Conservation (phyloP, 2,329 filamentous ascomycete species). For the Emergomyces pasteurianus region DNA sequence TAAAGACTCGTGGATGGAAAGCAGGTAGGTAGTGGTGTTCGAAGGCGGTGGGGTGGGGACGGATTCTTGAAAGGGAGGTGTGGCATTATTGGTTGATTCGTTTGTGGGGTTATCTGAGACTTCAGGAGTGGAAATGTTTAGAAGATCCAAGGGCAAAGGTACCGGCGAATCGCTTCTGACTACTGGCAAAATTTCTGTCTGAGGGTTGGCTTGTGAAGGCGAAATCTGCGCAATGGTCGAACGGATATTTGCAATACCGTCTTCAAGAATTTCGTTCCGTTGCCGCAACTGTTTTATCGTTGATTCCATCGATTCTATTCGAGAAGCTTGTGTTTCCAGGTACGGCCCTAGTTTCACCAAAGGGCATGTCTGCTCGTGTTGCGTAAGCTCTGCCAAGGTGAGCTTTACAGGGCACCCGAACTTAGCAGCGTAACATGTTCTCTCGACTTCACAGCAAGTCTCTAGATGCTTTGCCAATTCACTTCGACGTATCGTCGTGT, state of each 20-base stretch:
- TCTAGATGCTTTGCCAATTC: conserved; percentile 26
- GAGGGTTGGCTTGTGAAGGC: conserved; percentile 7
- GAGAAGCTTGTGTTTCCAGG: conserved; percentile 31
- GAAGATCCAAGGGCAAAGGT: conserved; percentile 5
- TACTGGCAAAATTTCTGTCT: conserved; percentile 11
- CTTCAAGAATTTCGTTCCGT: conserved; percentile 37
- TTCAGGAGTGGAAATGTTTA: conserved; percentile 11
- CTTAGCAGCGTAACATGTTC: conserved; percentile 27
- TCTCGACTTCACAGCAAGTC: conserved; percentile 25
- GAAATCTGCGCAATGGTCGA: conserved; percentile 23
- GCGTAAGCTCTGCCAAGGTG: conserved; percentile 25
- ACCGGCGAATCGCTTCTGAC: conserved; percentile 8
- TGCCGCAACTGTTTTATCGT: conserved; percentile 34
- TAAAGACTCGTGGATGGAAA: conserved; percentile 49
- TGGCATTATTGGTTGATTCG: background rate
- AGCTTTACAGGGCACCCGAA: conserved; percentile 33
- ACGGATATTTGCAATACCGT: conserved; percentile 32
- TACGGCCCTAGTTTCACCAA: conserved; percentile 37
- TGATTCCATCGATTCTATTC: conserved; percentile 33
- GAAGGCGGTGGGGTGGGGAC: conserved; percentile 21
- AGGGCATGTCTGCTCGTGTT: conserved; percentile 39
- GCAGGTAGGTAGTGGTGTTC: conserved; percentile 43
- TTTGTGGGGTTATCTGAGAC: conserved; percentile 2
- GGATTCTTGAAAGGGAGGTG: background rate
- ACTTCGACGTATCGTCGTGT: conserved; percentile 20